Evolutionary conservation across 2,329 filamentous ascomycete species (phyloP).

Genomic region (Neonectria hederae): DNA sequence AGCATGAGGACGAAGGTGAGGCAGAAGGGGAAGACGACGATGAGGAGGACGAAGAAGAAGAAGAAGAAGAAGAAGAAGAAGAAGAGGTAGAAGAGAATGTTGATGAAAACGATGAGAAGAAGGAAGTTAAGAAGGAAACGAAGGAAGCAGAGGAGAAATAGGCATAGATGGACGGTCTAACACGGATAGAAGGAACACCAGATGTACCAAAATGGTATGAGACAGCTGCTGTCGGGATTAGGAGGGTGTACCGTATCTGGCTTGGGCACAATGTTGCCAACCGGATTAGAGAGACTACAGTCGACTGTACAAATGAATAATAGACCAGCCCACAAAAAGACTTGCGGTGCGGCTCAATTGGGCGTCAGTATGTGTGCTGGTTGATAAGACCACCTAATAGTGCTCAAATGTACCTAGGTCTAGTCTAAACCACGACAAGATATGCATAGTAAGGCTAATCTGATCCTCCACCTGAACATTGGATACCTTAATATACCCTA

Average conservation of each 20-base stretch:
- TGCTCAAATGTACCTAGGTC: too few relatives aligned
- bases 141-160: constrained; percentile 1
- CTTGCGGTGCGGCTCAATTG: too few relatives aligned
- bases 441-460: too few relatives aligned
- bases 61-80: constrained; percentile 7
- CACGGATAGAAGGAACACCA: background rate
- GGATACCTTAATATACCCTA: too few relatives aligned
- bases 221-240: background rate
- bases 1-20: background rate
- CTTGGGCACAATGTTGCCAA: background rate
- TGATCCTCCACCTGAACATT: too few relatives aligned
- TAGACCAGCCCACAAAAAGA: background rate
- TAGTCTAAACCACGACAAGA: too few relatives aligned
- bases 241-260: background rate
- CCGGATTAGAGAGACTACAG: background rate
- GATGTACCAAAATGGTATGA: background rate
- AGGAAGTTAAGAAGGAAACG: background rate
- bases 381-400: too few relatives aligned
- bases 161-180: background rate
- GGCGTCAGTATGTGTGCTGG: too few relatives aligned
- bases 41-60: background rate
- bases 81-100: constrained; percentile 14
- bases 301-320: constrained; percentile 8
- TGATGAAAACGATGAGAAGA: constrained; percentile 12
- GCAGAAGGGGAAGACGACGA: constrained; percentile 4